Base-by-base conservation (phyloP, 78 protist species). In the Dictyostelium citrinum region DNA sequence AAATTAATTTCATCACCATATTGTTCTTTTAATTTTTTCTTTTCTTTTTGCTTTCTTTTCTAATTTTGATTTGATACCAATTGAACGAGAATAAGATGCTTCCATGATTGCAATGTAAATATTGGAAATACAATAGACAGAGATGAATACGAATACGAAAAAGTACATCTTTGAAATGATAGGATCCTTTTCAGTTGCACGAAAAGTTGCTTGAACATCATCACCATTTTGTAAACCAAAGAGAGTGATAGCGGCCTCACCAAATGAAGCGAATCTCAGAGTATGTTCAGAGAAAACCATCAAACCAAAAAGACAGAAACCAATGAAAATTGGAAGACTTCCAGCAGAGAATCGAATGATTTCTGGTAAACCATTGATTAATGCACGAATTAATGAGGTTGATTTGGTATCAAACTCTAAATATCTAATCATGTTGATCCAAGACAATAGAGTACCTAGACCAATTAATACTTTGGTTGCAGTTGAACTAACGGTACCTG, bases 171-270 rank as follows among this genome's bases (percentile, higher is more conserved):
- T 46, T 3, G 92, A 83, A 6, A 91, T 90, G 4, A 91, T 76
- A 1, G 83, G 76, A 61, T 60, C 74, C 45, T 78, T 72, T 37
- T 83, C 95, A 8, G 91, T 91, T 9, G 95, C 76, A 82, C 95
- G 72, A 33, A 91, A 81, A 1, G 95, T 91, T 5, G 91, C 90
- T 41, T 82, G 91, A 49, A 91, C 79, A 80, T 91, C 95, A 58
- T 91, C 95, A 74, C 95, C 95, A 80, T 91, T 91, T 71, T 91
- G 95, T 49, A 91, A 16, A 81, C 95, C 95, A 64, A 91, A 91
- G 6, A 91, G 67, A 20, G 95, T 91, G 3, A 91, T 83, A 9
- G 88, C 81, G 14, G 95, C 95, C 72, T 91, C 92, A 70, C 91
- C 91, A 67, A 91, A 72, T 3, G 95, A 76, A 27, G 83, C 64